These are phyloP conservation scores for Bertia moriformis DNA, from an alignment of 2,329 filamentous ascomycete species.

Conservation along the genomic window DNA sequence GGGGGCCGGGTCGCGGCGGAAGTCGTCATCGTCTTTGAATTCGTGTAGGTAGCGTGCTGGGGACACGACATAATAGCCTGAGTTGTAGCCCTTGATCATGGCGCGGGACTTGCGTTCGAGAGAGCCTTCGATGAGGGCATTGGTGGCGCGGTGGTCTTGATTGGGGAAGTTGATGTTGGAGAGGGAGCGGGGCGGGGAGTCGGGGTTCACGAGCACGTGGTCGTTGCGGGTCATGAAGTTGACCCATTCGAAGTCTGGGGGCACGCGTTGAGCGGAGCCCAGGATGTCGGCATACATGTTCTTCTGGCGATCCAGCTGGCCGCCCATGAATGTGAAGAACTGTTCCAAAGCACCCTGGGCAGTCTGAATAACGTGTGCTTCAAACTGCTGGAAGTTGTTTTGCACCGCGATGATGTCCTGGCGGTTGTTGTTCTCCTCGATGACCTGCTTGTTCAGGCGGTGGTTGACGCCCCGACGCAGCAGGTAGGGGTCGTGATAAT, in stretches of 20 bases:
- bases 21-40: slow-evolving; percentile 53
- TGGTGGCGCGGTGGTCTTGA: slow-evolving; percentile 48
- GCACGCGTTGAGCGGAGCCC: slow-evolving; percentile 40
- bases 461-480: slow-evolving; percentile 49
- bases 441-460: slow-evolving; percentile 55
- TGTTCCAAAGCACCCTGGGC: slow-evolving; percentile 47
- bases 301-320: slow-evolving; percentile 48
- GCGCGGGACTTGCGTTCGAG: slow-evolving; percentile 55
- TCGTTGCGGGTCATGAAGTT: slow-evolving; percentile 50
- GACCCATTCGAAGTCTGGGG: slow-evolving; percentile 57
- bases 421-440: slow-evolving; percentile 61
- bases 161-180: slow-evolving; percentile 51
- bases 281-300: slow-evolving; percentile 52
- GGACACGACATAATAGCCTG: slow-evolving; percentile 55
- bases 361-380: slow-evolving; percentile 51
- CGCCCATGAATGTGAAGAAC: slow-evolving; percentile 48
- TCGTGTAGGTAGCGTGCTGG: slow-evolving; percentile 57
- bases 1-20: slow-evolving; percentile 36
- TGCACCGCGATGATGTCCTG: slow-evolving; percentile 57
- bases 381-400: slow-evolving; percentile 54
- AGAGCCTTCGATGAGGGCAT: slow-evolving; percentile 50
- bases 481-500: slow-evolving; percentile 53
- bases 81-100: slow-evolving; percentile 38
- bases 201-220: slow-evolving; percentile 48
- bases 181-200: slow-evolving; percentile 40